Base-by-base conservation (phyloP, 202 grass and related monocot genomes). In the Schoenoplectus tabernaemontani region DNA sequence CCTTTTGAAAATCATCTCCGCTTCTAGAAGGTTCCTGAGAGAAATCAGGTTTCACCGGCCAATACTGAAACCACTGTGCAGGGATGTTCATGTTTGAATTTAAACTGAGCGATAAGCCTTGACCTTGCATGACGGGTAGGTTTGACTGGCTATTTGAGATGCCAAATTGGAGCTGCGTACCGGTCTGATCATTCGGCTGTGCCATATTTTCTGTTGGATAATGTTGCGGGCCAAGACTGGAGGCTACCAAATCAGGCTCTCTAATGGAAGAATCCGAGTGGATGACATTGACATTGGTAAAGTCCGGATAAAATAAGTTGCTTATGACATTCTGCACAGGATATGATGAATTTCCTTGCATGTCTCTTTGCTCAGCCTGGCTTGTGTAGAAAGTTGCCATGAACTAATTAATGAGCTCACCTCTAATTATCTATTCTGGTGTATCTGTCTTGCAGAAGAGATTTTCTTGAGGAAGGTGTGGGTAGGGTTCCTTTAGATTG, bases 31-130 rank as follows among this genome's bases (percentile, higher is more conserved):
- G 13, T 83, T 91, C 88, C 79, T 91, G 86, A 78, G 87, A 90
- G 68, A 66, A 88, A 11, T 92, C 91, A 53, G 74, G 75, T 72
- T 88, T 89, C 76, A 34, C 57, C 44, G 89, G 87, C 82, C 86
- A 90, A 73, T 92, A 93, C 54, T 88, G 90, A 73, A 89, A 96
- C 78, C 92, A 91, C 22, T 92, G 92, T 2, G 81, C 76, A 46
- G 85, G 84, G 71, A 92, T 92, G 33, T 61, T 59, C 57, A 80
- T 80, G 76, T 99, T 87, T 0, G 96, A 87, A 78, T 89, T 88
- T 57, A 99, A 88, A 79, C 96, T 93, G 57, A 99, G 79, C 39
- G 96, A 99, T n/a, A 96, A 83, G 65, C 96, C 92, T 84, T 96
- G 96, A 36, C 90, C 88, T 11, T 77, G 82, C 86, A 91, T 81